Evolutionary conservation across 352 stramenopile genomes (phyloP).

Genomic region (Pythium coloratum): DNA sequence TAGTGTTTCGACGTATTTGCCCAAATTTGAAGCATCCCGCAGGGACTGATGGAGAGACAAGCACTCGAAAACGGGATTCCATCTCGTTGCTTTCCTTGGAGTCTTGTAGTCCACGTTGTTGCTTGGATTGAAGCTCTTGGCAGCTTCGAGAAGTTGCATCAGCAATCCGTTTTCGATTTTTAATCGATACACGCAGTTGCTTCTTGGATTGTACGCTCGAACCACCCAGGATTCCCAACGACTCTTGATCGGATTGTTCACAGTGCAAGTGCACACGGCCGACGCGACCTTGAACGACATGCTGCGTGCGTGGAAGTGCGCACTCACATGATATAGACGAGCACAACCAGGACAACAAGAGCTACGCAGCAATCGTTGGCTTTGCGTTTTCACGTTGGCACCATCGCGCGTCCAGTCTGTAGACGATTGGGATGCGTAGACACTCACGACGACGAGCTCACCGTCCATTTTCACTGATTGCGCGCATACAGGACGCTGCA

Average conservation of each 20-base stretch:
- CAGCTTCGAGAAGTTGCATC: slow-evolving; percentile 27
- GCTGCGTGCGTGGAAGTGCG: slow-evolving; percentile 25
- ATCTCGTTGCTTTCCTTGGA: not conserved
- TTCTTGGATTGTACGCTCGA: slow-evolving; percentile 63
- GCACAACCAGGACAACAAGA: slow-evolving; percentile 54
- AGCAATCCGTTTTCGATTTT: slow-evolving; percentile 47
- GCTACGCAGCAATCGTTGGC: slow-evolving; percentile 12
- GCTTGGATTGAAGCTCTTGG: not conserved
- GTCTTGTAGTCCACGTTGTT: not conserved
- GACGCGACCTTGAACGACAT: slow-evolving; percentile 35
- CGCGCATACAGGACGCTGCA: slow-evolving; percentile 45
- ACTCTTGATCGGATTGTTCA: slow-evolving; percentile 25
- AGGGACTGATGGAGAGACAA: not conserved
- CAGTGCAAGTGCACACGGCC: slow-evolving; percentile 47
- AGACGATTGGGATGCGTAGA: slow-evolving; percentile 46
- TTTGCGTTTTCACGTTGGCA: not conserved
- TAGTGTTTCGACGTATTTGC: slow-evolving; percentile 17
- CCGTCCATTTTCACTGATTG: slow-evolving; percentile 51
- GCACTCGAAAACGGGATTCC: slow-evolving; percentile 12
- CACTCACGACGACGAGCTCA: slow-evolving; percentile 57
- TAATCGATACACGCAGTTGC: slow-evolving; percentile 53
- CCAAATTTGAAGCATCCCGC: slow-evolving; percentile 8
- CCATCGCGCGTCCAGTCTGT: not conserved
- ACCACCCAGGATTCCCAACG: slow-evolving; percentile 39
- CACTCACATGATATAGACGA: slow-evolving; percentile 43